A percentile compares a stretch with the other conserved stretches of the same genome.
phyloP scores from a whole-genome alignment of 2,329 filamentous ascomycete genomes.

The Diaporthe batatas region DNA sequence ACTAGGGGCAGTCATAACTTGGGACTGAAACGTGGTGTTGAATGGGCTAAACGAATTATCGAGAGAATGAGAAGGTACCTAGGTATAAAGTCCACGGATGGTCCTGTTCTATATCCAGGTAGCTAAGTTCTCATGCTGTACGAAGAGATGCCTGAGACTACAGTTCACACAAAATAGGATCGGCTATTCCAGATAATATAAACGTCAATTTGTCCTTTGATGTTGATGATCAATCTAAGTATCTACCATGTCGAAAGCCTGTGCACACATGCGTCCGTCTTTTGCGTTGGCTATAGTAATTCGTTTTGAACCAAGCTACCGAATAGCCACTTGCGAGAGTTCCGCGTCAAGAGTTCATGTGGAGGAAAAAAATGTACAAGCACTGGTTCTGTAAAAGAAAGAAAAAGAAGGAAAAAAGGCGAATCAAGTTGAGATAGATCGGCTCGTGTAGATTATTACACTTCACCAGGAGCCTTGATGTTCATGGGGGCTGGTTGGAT shows the following conservation, averaged over 20 bases:
- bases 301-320: no score
- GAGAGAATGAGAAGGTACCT: background rate
- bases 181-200: rapidly evolving
- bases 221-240: background rate
- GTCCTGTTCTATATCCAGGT: no score
- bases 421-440: no score
- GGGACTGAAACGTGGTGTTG: no score
- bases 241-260: background rate
- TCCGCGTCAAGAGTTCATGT: background rate
- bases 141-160: background rate
- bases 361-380: background rate
- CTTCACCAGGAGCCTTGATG: slow-evolving; percentile 19
- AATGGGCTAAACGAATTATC: no score
- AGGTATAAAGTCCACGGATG: background rate
- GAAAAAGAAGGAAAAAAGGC: background rate
- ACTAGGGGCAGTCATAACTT: no score
- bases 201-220: background rate
- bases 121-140: background rate
- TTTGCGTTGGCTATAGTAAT: background rate
- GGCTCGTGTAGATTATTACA: background rate
- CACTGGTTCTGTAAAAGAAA: no score
- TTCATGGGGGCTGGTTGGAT: slow-evolving; percentile 15
- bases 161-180: background rate
- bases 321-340: no score
- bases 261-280: background rate